Conservation (phyloP, 768 basidiomycete species). For the Trametes elegans region DNA sequence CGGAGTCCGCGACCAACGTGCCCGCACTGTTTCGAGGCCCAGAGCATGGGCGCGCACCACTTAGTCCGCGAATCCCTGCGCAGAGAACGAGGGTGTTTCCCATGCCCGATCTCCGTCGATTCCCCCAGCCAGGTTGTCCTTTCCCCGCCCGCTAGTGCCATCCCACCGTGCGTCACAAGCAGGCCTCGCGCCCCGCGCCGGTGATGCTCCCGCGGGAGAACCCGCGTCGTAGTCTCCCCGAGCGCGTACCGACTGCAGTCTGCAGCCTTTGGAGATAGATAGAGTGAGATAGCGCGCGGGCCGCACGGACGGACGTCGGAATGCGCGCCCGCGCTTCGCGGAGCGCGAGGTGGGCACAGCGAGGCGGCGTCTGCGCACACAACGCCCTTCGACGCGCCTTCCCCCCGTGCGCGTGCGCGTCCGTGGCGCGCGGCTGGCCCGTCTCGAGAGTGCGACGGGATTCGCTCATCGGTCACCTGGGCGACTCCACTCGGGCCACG, state of each 20-base stretch:
- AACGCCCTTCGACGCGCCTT: too few species aligned
- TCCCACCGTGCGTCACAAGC: constrained; percentile 1
- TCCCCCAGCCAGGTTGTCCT: not conserved
- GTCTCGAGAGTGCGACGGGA: not conserved
- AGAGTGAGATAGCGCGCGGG: not conserved
- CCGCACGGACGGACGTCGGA: not conserved
- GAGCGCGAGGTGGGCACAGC: not conserved
- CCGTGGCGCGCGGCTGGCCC: too few species aligned
- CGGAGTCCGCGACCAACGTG: constrained; percentile 5
- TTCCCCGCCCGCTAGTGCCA: not conserved
- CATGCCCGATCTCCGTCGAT: constrained; percentile 10
- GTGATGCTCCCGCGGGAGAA: constrained; percentile 1
- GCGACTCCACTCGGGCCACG: constrained; percentile 2
- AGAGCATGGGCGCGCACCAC: not conserved
- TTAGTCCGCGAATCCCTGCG: not conserved
- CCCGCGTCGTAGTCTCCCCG: constrained; percentile 1
- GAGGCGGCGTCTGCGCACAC: too few species aligned
- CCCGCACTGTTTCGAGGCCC: constrained; percentile 10
- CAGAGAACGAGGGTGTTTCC: constrained; percentile 11
- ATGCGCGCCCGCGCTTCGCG: not conserved
- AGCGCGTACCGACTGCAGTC: too few species aligned
- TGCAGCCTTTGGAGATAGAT: too few species aligned
- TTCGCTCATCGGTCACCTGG: not conserved
- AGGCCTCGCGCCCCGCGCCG: not conserved
- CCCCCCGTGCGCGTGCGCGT: too few species aligned